Conservation (phyloP, 306 rosid species). For the Malus asiatica region DNA sequence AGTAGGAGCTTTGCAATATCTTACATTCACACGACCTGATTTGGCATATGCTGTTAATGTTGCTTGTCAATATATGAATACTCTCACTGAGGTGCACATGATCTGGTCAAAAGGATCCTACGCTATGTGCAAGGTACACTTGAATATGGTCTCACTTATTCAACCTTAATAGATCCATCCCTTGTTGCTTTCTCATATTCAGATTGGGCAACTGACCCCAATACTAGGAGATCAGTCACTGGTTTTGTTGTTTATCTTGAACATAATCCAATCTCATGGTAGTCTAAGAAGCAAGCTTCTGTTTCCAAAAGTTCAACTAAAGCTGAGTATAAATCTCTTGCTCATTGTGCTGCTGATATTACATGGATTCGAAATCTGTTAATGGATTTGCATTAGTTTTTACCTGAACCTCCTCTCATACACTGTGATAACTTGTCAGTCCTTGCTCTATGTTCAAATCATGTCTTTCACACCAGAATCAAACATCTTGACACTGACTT, state of each 20-base stretch:
- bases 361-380: background rate
- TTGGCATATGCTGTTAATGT: background rate
- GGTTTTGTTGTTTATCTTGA: background rate
- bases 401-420: background rate
- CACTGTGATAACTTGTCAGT: background rate
- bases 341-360: background rate
- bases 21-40: background rate
- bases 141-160: background rate
- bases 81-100: background rate
- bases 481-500: background rate
- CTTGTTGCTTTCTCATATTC: too few species aligned
- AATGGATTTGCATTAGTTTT: accelerated
- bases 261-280: background rate
- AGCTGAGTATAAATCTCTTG: too few species aligned
- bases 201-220: too few species aligned
- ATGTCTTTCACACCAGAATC: background rate
- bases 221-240: background rate
- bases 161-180: too few species aligned
- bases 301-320: too few species aligned
- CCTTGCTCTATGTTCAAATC: background rate
- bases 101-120: background rate
- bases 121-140: background rate
- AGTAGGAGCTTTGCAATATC: background rate
- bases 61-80: background rate
- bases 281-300: too few species aligned